Evolutionary conservation across 768 basidiomycete species (phyloP), one percentile per base, ranked within the genome.

Genomic region (Cyclocybe cylindracea): DNA sequence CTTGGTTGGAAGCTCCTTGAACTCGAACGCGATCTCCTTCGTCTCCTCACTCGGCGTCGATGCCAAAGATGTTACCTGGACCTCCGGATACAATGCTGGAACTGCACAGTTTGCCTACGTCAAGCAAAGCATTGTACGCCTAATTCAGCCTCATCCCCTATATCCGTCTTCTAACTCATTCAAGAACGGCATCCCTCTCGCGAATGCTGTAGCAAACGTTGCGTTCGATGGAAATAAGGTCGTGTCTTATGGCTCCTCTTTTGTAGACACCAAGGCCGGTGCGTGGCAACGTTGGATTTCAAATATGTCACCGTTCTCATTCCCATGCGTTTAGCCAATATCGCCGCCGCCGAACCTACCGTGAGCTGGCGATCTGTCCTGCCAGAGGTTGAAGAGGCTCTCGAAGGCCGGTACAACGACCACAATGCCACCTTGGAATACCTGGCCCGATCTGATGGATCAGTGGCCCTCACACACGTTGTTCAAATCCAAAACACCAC

Each of bases 401-500:
- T 79, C 0, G 63, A 60, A 24, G 24, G 24, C 24, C 24, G 24
- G 7, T 76, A 63, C 66, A 80, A 79, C 58, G 62, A 67, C 39
- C 69, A 70, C 42, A 69, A 73, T 1, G 53, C 76, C 0, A 67
- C 69, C 3, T 45, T 79, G 16, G 75, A 79, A 59, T 80, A 70
- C 62, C 62, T 79, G 46, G 74, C 66, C 37, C 69, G 68, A 51
- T 63, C 70, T 1, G 74, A 78, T 53, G 71, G 70, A 34, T 65
- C 67, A 7, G 69, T 65, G 14, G 72, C 63, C 31, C 69, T 81
- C 11, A 70, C 76, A 4, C 75, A 78, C 59, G 67, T 70, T 31
- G 56, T 73, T 10, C 73, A 76, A 40, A 68, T 76, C 19, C 64
- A 65, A 40, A 70, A 73, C 45, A 61, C 66, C 13, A 52, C 56